Base-by-base conservation (phyloP, 2,329 filamentous ascomycete genomes). In the Ophiocordyceps robertsii region DNA sequence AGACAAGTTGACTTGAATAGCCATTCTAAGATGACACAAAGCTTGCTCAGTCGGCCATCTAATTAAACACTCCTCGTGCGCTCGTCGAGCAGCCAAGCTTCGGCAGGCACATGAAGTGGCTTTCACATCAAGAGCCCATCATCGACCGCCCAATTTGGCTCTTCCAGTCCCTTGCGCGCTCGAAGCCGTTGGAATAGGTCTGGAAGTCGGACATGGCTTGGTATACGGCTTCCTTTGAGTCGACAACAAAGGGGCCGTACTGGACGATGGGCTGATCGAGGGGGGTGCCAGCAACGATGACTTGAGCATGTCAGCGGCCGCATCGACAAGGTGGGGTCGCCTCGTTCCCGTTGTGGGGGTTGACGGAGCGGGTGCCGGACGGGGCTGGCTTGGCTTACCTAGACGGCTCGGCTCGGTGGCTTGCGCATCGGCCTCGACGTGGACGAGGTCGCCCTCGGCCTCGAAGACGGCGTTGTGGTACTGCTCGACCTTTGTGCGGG, bases 391-490 rank as follows among this genome's bases (percentile, higher is more conserved):
- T 27, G 39, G 50, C 53, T 40, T 55, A 59, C 57, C 51, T 53
- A 84, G 71, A 41, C 76, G 65, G 2, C 72, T 69, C 19, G 60
- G 65, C 51, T 75, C 70, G 31, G 73, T 70, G 1, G 83, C 84
- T 37, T 69, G 73, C 12, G 75, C 73, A 4, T 77, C 73, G 11
- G 92, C 84, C 40, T 76, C 73, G 2, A 81, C 77, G 48, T 83
- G 72, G 9, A 96, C 73, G 27, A 76, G 72, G 53, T 95, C 86
- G 38, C 90, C 90, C 27, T 75, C 69, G 49, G 80, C 75, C 53
- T 87, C 81, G 56, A 96, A 95, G 6, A 95, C 85, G 21, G 92
- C 84, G 58, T 92, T 95, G 64, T 95, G 80, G 59, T 79, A 95
- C 56, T 84, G 74, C 43, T 70, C 69, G 13, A 90, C 73, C 3